phyloP scores from a whole-genome alignment of 192 early-diverging fungal species.

The Phlyctochytrium bullatum region DNA sequence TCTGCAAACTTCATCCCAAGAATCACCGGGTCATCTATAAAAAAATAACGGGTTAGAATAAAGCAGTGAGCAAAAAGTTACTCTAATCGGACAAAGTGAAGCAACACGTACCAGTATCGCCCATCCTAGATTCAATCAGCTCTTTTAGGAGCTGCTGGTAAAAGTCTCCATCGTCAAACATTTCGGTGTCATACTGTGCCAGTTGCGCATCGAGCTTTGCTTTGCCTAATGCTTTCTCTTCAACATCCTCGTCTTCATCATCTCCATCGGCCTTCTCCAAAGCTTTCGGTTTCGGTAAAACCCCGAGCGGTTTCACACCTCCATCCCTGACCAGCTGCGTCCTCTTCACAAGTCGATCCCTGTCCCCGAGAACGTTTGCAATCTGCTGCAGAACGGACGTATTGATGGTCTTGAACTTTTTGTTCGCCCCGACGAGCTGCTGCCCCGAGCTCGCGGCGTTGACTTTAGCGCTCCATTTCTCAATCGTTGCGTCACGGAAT shows the following conservation, averaged over 20 bases:
- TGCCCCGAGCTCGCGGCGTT: constrained; percentile 47
- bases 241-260: constrained; percentile 27
- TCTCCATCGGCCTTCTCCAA: constrained; percentile 30
- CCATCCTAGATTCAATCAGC: constrained; percentile 91
- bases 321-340: constrained; percentile 76
- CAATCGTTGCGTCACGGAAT: constrained; percentile 82
- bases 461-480: constrained; percentile 91
- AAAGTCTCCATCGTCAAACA: constrained; percentile 97
- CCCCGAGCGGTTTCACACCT: constrained; percentile 34
- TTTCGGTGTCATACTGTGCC: constrained; percentile 74
- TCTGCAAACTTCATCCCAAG: constrained; percentile 83
- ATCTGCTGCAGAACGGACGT: constrained; percentile 75
- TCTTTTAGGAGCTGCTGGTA: constrained; percentile 93
- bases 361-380: constrained; percentile 63
- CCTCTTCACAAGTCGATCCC: constrained; percentile 77
- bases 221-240: constrained; percentile 13
- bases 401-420: constrained; percentile 96
- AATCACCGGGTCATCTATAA: constrained; percentile 76
- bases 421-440: no score
- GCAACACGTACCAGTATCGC: constrained; percentile 59
- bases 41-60: constrained; percentile 4
- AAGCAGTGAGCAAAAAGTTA: constrained; percentile 4
- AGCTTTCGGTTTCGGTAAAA: constrained; percentile 7
- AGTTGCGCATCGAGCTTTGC: constrained; percentile 50
- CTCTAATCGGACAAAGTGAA: constrained; percentile 11